phyloP scores from a whole-genome alignment of 352 stramenopile species.

The Phytophthora litchii region DNA sequence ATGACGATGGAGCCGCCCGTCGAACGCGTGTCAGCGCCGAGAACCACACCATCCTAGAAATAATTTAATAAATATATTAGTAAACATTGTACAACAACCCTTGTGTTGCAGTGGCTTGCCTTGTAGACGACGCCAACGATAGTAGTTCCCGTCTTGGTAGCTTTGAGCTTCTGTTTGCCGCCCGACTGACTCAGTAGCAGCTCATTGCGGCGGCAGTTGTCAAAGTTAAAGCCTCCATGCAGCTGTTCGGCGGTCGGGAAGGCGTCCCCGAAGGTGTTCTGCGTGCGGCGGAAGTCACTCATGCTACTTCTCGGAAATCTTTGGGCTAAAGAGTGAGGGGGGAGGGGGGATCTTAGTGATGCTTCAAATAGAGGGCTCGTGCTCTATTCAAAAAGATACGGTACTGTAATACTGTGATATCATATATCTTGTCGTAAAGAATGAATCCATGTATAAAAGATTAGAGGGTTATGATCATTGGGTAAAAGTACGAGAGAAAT shows the following conservation, averaged over 20 bases:
- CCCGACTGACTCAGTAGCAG: constrained; percentile 70
- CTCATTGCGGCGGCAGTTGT: constrained; percentile 93
- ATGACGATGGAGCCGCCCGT: constrained; percentile 95
- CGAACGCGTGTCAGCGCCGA: constrained; percentile 97
- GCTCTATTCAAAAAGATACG: constrained; percentile 2
- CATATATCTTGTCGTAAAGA: constrained; percentile 3
- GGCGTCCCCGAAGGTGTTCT: constrained; percentile 78
- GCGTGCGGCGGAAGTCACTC: constrained; percentile 85
- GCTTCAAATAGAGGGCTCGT: constrained; percentile 4
- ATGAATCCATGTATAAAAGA: not conserved
- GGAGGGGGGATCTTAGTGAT: constrained; percentile 38
- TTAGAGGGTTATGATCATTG: constrained; percentile 27
- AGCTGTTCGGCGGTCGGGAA: constrained; percentile 61
- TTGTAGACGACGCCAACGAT: constrained; percentile 98
- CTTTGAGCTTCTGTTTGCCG: constrained; percentile 71
- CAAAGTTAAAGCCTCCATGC: constrained; percentile 91
- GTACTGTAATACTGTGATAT: not conserved
- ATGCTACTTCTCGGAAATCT: constrained; percentile 42
- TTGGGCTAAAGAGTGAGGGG: constrained; percentile 7
- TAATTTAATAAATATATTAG: constrained; percentile 2
- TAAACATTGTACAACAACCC: not conserved
- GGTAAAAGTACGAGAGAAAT: constrained; percentile 5
- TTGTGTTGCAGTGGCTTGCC: constrained; percentile 20
- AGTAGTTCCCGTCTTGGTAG: constrained; percentile 96
- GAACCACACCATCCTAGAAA: constrained; percentile 92